Base-by-base conservation (phyloP, 2,329 filamentous ascomycete genomes). In the Lachnellula cervina region DNA sequence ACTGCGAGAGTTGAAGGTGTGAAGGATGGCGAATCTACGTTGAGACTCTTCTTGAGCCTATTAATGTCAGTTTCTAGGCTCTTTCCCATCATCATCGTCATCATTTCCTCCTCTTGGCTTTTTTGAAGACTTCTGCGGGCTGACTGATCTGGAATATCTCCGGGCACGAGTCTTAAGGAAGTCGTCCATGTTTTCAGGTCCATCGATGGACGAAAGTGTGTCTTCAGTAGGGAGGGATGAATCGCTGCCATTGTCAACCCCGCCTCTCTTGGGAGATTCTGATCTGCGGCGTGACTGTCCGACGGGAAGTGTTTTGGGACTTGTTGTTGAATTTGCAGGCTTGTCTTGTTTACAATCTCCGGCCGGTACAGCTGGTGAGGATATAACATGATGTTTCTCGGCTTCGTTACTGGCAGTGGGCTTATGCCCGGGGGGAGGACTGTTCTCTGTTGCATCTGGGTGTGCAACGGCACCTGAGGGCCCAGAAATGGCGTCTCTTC, bases 11-110 rank as follows among this genome's bases (percentile, higher is more conserved):
- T 75, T 14, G 82, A 76, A 5, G 93, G 93, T 0, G 90, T 97
- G 71, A 99, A 99, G 48, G 93, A 90, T 13, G 94, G 93, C 8
- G 94, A 97, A 68, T 97, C 94, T 68, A 96, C 94, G 72, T 96
- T 99, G 63, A 99, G 80, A 28, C 87, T 79, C 72, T 91, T 94
- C 73, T 90, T 90, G 23, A 76, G 69, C 57, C 77, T 80, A 57
- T 67, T 21, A 11, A 54, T 34, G 49, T 34, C n/a, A 34, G 50
- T 23, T 34, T 34, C 7, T 21, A 4, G 40, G 3, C 38, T 19
- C 2, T 35, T 16, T 45, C 16, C 16, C 38, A 2, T 42, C 16
- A 7, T 42, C 38, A 17, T 42, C 38, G 6, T 21, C 21, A 21
- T 21, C 21, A 21, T 21, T 42, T 42, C 17, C 17, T 17, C 14